Base-by-base conservation (phyloP, 768 basidiomycete species). In the Krasilnikovozyma curviuscula region DNA sequence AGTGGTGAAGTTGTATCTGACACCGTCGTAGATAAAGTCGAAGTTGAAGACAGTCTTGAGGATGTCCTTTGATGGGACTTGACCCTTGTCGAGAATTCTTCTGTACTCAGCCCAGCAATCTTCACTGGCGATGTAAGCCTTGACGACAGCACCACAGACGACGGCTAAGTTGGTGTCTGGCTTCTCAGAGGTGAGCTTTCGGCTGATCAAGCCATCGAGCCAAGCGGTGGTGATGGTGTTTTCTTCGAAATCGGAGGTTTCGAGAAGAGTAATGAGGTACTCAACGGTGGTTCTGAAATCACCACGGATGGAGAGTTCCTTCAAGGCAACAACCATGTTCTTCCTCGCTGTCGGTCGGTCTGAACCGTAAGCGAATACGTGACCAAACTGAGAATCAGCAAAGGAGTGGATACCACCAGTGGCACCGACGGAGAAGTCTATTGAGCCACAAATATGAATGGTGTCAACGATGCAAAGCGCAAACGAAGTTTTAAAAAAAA, bases 241-340 rank as follows among this genome's bases (percentile, higher is more conserved):
- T 58, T 89, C 81, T 65, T 85, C 79, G 71, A 98, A 98, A 19
- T 88, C 83, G 55, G 88, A 82, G 45, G 93, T 75, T 65, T 97
- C 88, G 52, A 98, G 72, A 5, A 53, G 44, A 28, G 50, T 52
- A 40, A 52, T 52, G 33, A 52, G 50, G 44, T 98, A 98, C 65
- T 98, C 93, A 59, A 97, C 93, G 0, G 93, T 98, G 13, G 88
- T 93, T 54, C 93, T 70, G 71, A 98, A 98, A 65, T 98, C 93
- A 49, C 93, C 93, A 57, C 93, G 85, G 63, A 98, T 98, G 65
- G 84, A 88, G 55, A 97, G 71, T 66, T 97, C 93, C 69, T 97
- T 97, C 57, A 98, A 69, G 2, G 93, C 93, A 56, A 98, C 82
- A 52, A 98, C 91, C 91, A 98, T 98, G 64, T 97, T 97, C 72